Evolutionary conservation across 2,329 filamentous ascomycete genomes (phyloP).

Genomic region (Stagonosporopsis cucurbitacearum): DNA sequence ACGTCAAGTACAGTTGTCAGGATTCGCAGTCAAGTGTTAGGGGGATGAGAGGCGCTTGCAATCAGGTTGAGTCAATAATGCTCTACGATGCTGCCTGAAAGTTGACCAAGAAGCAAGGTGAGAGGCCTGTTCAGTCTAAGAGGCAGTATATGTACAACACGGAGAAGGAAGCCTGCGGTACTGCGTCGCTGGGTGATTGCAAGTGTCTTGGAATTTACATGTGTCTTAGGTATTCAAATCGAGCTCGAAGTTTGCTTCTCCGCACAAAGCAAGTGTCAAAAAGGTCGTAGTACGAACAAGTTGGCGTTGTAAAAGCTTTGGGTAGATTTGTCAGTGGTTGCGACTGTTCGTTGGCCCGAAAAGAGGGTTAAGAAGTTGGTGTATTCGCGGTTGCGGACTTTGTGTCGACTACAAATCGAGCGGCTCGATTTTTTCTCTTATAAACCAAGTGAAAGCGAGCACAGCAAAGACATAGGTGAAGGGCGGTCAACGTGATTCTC

Average conservation of each 20-base stretch:
- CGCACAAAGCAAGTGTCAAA: not conserved
- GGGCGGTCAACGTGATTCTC: no score
- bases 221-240: not conserved
- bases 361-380: no score
- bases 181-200: not conserved
- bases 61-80: not conserved
- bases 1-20: not conserved
- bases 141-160: slow-evolving; percentile 5
- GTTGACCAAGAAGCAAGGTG: slow-evolving; percentile 1
- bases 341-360: no score
- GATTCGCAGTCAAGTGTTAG: not conserved
- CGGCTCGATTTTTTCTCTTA: not conserved
- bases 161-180: not conserved
- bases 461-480: not conserved
- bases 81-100: slow-evolving; percentile 10
- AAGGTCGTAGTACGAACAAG: no score
- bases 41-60: not conserved
- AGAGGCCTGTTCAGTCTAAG: slow-evolving; percentile 4
- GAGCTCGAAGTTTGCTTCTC: not conserved
- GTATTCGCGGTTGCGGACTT: no score
- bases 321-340: not conserved
- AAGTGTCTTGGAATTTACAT: not conserved
- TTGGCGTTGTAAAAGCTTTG: not conserved
- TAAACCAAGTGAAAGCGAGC: no score
- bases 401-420: not conserved